phyloP scores from a whole-genome alignment of 2,329 filamentous ascomycete species.

The Aspergillus vadensis region DNA sequence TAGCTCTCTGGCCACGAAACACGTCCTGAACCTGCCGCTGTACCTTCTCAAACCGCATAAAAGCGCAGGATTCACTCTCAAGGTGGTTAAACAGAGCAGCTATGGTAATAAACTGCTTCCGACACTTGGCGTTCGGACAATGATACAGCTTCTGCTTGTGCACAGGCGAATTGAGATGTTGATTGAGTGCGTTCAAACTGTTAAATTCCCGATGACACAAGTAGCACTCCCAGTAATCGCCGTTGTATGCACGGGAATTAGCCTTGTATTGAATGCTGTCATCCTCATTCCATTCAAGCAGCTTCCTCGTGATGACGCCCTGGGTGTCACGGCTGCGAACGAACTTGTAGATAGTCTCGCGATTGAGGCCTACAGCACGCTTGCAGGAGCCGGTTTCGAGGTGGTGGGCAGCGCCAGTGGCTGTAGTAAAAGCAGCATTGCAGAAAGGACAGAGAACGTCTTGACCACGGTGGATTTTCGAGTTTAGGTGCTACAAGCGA shows the following conservation, averaged over 20 bases:
- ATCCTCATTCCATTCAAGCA: slow-evolving; percentile 50
- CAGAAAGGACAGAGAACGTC: slow-evolving; percentile 60
- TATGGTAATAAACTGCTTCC: slow-evolving; percentile 41
- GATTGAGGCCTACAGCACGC: slow-evolving; percentile 48
- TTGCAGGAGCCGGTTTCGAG: slow-evolving; percentile 59
- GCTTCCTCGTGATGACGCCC: slow-evolving; percentile 55
- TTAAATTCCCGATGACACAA: slow-evolving; percentile 54
- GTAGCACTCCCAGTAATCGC: slow-evolving; percentile 53
- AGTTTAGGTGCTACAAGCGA: slow-evolving; percentile 57
- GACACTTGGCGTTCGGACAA: slow-evolving; percentile 45
- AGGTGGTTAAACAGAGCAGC: slow-evolving; percentile 50
- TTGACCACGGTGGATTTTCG: slow-evolving; percentile 50
- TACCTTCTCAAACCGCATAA: slow-evolving; percentile 45
- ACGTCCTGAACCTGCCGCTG: slow-evolving; percentile 28
- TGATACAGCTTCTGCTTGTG: slow-evolving; percentile 54
- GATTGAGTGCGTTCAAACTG: slow-evolving; percentile 43
- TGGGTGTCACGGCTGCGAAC: slow-evolving; percentile 51
- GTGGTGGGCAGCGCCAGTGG: slow-evolving; percentile 59
- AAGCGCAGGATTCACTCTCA: slow-evolving; percentile 49
- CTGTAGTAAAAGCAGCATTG: slow-evolving; percentile 47
- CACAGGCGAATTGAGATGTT: slow-evolving; percentile 57
- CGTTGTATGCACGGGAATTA: slow-evolving; percentile 50
- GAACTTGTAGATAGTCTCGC: slow-evolving; percentile 51
- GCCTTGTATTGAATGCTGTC: slow-evolving; percentile 37
- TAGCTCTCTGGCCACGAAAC: slow-evolving; percentile 16